Evolutionary conservation across 495 filamentous ascomycete species (phyloP), one percentile per base, ranked within the genome.

Genomic region (Thermothielavioides terrestris): DNA sequence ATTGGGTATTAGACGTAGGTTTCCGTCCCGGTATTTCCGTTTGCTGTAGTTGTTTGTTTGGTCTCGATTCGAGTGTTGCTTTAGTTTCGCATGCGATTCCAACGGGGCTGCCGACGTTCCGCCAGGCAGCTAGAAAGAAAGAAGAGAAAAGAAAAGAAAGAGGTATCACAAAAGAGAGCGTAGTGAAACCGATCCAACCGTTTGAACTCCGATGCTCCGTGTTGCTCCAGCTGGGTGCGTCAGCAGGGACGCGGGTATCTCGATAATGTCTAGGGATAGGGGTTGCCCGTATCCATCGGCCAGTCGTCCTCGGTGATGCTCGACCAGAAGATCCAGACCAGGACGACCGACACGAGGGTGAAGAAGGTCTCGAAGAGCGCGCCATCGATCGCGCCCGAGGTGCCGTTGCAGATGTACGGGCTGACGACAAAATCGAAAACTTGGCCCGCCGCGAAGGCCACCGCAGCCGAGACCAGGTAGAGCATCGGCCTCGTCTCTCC

Each of bases 231-330:
- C 10, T 27, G 34, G 17, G 30, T 34, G 42, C 42, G 22, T 22
- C 28, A 6, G 7, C 26, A 27, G 21, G 1, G 30, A 46, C 27
- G 50, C 43, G 46, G 50, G 52, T 54, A 48, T 54, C 34, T 42
- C 44, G 18, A 18, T 41, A 14, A 26, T 21, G 12, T 18, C 43
- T 50, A 65, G 35, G 65, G 61, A 50, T 66, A 68, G 10, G 57
- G 50, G 34, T 50, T 50, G 31, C 21, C 23, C 28, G 35, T 18
- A 11, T 73, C 68, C 74, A 84, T 78, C 1, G 92, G 89, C 92
- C 92, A 99, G 71, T 96, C 91, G 61, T 99, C 92, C 69, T 99
- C 92, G 4, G 92, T 99, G 60, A 99, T 99, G 72, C 88, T 94
- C 34, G 88, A 91, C 92, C 94, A 97, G 75, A 99, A 99, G 54